Base-by-base conservation (phyloP, 1,284 basidiomycete species). In the Dichomitus squalens region DNA sequence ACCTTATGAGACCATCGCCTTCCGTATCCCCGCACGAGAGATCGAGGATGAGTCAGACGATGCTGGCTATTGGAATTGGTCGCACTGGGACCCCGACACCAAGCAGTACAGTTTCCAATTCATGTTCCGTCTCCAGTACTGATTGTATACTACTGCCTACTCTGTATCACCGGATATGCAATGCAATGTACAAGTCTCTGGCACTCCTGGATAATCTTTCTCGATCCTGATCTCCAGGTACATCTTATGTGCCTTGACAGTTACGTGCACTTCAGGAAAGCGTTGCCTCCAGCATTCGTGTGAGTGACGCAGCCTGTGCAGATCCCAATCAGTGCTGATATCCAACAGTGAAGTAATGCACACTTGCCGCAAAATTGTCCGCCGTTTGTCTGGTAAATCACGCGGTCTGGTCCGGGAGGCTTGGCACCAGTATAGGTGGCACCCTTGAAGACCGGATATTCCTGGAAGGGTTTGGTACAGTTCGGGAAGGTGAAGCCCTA, bases 1-100 rank as follows among this genome's bases (percentile, higher is more conserved):
- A 70, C 96, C 97, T 6, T 99, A 99, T 72, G 96, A 99, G 76
- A 98, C 95, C 2, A 96, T 99, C 65, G 93, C 96, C 8, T 99
- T 99, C 80, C 93, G 96, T 29, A 93, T 99, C 64, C 97, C 96
- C 44, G 90, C 95, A n/a, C 87, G 93, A 52, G 96, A 98, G 75
- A 96, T 99, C 62, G 96, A 95, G 69, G 92, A 95, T 63, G 92
- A 97, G 73, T 86, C 90, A 44, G 90, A 93, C 54, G 94, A 96
- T 68, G 91, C 89, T 43, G 88, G 88, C 3, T 92, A 90, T 63
- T 93, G 92, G 90, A 93, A 92, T 67, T 98, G 95, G 95, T 95
- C 95, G 41, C 92, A 96, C 70, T 97, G 95, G 95, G 95, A 97
- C 73, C 86, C 90, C 20, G 95, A 98, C 72, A 95, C 95, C 47